Conservation (phyloP, 2,329 filamentous ascomycete genomes). For the Lecanicillium sp. region DNA sequence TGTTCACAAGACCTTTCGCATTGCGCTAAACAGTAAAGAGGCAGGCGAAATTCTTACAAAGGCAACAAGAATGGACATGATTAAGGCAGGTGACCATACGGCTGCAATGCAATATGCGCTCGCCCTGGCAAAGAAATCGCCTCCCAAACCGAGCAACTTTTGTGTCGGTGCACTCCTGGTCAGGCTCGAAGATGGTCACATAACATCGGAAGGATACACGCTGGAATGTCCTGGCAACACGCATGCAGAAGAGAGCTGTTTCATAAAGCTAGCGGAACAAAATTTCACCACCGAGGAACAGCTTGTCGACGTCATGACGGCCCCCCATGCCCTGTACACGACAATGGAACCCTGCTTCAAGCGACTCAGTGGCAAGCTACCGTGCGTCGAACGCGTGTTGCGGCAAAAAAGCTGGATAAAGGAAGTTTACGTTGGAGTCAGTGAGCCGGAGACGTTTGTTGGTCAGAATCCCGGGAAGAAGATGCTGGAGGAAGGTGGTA, state of each 20-base stretch:
- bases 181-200: slow-evolving; percentile 42
- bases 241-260: slow-evolving; percentile 89
- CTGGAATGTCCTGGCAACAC: slow-evolving; percentile 89
- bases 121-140: slow-evolving; percentile 67
- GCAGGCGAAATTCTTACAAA: background rate
- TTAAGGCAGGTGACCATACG: slow-evolving; percentile 32
- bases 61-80: background rate
- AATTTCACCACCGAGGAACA: slow-evolving; percentile 43
- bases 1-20: too few relatives aligned
- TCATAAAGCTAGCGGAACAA: slow-evolving; percentile 59
- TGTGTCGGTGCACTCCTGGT: slow-evolving; percentile 89
- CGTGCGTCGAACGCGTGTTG: slow-evolving; percentile 76
- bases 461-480: slow-evolving; percentile 67
- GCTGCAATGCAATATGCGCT: slow-evolving; percentile 63
- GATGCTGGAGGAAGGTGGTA: slow-evolving; percentile 63
- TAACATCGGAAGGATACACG: slow-evolving; percentile 81
- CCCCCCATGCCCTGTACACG: slow-evolving; percentile 61
- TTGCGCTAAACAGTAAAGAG: too few relatives aligned
- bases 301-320: slow-evolving; percentile 34
- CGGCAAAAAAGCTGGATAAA: slow-evolving; percentile 53
- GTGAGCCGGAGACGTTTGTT: slow-evolving; percentile 87
- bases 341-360: slow-evolving; percentile 83
- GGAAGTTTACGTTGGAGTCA: slow-evolving; percentile 79
- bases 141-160: slow-evolving; percentile 85
- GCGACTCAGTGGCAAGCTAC: slow-evolving; percentile 64